phyloP scores from a whole-genome alignment of 2,329 filamentous ascomycete genomes.

The Plectosphaerella sp. region DNA sequence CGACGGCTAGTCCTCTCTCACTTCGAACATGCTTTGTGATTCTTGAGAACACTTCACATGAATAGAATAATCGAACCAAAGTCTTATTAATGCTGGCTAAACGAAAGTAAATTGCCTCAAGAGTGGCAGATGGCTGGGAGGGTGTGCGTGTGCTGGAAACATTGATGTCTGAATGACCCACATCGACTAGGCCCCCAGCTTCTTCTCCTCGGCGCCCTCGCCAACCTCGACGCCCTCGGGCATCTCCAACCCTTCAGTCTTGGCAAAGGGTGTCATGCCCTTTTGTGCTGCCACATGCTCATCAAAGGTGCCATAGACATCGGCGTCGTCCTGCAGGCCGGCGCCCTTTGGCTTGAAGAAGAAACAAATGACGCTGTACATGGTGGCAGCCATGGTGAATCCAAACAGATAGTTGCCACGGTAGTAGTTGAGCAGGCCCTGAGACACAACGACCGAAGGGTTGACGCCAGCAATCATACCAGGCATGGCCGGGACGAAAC shows the following conservation, averaged over 20 bases:
- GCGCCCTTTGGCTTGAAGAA: conserved; percentile 7
- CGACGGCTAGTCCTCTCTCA: too few relatives aligned
- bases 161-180: neutral
- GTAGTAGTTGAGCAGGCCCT: conserved; percentile 16
- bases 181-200: neutral
- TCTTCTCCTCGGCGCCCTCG: neutral
- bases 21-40: too few relatives aligned
- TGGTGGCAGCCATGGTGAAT: conserved; percentile 7
- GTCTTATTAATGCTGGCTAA: too few relatives aligned
- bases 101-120: too few relatives aligned
- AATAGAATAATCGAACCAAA: too few relatives aligned
- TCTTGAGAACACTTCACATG: too few relatives aligned
- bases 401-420: conserved; percentile 13
- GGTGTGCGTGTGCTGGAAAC: neutral
- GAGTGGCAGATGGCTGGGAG: too few relatives aligned
- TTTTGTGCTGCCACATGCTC: conserved; percentile 8
- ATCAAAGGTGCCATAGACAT: conserved; percentile 11
- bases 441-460: conserved; percentile 7
- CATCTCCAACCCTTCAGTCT: neutral
- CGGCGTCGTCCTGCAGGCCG: conserved; percentile 7
- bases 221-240: neutral
- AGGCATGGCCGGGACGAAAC: conserved; percentile 22
- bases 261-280: conserved; percentile 10
- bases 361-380: conserved; percentile 9
- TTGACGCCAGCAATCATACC: conserved; percentile 18